Percentiles rank a stretch among this genome's conserved stretches.
These are phyloP conservation scores for Lepidium aucheri DNA, from an alignment of 345 rosid species.

Conservation along the genomic window DNA sequence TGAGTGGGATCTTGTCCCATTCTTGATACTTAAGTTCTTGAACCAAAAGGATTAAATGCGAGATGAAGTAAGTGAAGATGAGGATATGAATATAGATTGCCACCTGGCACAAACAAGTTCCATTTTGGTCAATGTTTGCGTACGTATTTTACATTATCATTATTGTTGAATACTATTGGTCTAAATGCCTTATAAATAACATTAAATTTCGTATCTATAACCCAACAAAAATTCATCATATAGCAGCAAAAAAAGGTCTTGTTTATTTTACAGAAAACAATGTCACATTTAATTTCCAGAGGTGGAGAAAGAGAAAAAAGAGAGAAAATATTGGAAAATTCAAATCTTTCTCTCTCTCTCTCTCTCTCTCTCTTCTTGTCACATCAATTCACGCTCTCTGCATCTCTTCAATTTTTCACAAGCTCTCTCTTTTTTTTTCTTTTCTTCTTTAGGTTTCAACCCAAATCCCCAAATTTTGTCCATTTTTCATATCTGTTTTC, in stretches of 20 bases:
- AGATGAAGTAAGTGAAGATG: not conserved
- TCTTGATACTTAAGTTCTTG: not conserved
- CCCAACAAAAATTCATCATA: not conserved
- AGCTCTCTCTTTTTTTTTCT: not conserved
- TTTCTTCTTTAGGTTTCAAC: not conserved
- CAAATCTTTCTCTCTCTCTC: slow-evolving; percentile 6
- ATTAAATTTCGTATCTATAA: not conserved
- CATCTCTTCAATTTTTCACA: not conserved
- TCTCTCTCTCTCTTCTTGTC: slow-evolving; percentile 3
- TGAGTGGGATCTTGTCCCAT: not conserved
- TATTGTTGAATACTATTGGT: too few relatives aligned
- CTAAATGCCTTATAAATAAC: not conserved
- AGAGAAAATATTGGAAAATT: slow-evolving; percentile 11
- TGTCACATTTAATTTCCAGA: slow-evolving; percentile 12
- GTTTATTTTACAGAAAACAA: too few relatives aligned
- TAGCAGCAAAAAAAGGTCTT: slow-evolving; percentile 3
- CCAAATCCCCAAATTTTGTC: not conserved
- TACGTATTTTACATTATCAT: too few relatives aligned
- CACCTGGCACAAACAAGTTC: not conserved
- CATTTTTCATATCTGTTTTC: not conserved
- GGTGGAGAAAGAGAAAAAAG: not conserved
- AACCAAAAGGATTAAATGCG: not conserved
- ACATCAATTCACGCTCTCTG: slow-evolving; percentile 29
- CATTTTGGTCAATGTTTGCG: too few relatives aligned
- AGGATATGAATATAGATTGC: not conserved